Evolutionary conservation across 176 grass and related monocot species (phyloP), one percentile per base, ranked within the genome.

Genomic region (Aegilops sharonensis): DNA sequence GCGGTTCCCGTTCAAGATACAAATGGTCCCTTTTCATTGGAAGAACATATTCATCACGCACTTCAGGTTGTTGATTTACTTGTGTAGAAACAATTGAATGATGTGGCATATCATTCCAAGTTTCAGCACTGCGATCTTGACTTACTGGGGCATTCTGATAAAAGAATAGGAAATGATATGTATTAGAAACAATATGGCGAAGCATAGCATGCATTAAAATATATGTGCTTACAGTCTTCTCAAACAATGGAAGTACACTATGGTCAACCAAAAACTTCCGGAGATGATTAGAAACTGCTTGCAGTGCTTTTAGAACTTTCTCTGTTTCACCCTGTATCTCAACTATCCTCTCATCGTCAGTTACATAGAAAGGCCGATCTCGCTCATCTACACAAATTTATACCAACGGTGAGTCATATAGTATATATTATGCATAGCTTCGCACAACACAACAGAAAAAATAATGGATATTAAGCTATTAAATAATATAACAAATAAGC

Each of bases 221-320:
- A 48, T 78, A 66, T 72, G 75, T 18, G 79, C 93, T 94, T 91
- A 99, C 97, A 88, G 57, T 93, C 68, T 96, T 99, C 80, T 99
- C 92, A 61, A 99, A 99, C 75, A 99, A 92, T 77, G 94, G 94
- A 85, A 99, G 90, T 85, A 99, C 88, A 86, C 92, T 94, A 78
- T 92, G 97, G 68, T 99, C 97, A 88, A 99, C 97, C 86, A 99
- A 88, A 96, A 99, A 99, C 85, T 94, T 99, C 74, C 97, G 88
- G 72, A 99, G 94, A 87, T 96, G 94, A 47, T 89, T 82, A 74
- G 91, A 82, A 79, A 96, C 94, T 47, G 91, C 90, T 92, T 91
- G 87, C 75, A 99, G 90, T 40, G 94, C 97, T 78, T 92, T 99
- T 80, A 91, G 50, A 74, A 94, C 97, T 82, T 93, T 99, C 80